Evolutionary conservation across 176 grass and related monocot species (phyloP), one percentile per base, ranked within the genome.

Genomic region (Triticum turgidum): DNA sequence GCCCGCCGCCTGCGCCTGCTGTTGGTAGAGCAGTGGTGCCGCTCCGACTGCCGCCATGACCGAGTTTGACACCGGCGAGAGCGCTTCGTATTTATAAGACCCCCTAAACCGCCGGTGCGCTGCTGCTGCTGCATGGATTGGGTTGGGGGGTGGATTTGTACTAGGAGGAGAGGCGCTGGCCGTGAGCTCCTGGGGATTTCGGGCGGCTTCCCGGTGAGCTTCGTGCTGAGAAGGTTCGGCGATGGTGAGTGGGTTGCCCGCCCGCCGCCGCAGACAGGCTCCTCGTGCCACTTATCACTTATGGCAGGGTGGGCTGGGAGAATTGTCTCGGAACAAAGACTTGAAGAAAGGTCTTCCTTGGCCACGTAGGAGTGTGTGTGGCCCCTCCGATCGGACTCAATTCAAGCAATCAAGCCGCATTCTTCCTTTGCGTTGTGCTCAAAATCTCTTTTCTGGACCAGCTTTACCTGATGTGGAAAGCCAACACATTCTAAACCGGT

Each of bases 1-100:
- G 66, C 75, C 71, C 67, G 22, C 84, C 62, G 73, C 72, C 77
- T 63, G 79, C 77, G 70, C 79, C 78, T 65, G 65, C 73, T 87
- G 83, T 86, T 82, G 82, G 86, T 89, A 92, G 85, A 90, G 80
- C 67, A 88, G 52, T 88, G 87, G 88, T 42, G 41, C 73, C 30
- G 70, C 90, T 12, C 90, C 90, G 61, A 95, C 75, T 86, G 84
- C 85, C 82, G 87, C 90, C 90, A 94, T 94, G 75, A 63, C 84
- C 65, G 79, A 83, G 69, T 49, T 14, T 47, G 25, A 37, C 52
- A 78, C 79, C 85, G 72, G 41, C 56, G 56, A 65, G 51, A 77
- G 38, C 49, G 78, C 90, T 82, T 34, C 21, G 72, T 88, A 91
- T 91, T 91, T 91, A 88, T 91, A 91, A 52, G 80, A 39, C n/a